These are phyloP conservation scores for Sclerotinia sclerotiorum DNA, from an alignment of 2,329 filamentous ascomycete species.

Conservation along the genomic window DNA sequence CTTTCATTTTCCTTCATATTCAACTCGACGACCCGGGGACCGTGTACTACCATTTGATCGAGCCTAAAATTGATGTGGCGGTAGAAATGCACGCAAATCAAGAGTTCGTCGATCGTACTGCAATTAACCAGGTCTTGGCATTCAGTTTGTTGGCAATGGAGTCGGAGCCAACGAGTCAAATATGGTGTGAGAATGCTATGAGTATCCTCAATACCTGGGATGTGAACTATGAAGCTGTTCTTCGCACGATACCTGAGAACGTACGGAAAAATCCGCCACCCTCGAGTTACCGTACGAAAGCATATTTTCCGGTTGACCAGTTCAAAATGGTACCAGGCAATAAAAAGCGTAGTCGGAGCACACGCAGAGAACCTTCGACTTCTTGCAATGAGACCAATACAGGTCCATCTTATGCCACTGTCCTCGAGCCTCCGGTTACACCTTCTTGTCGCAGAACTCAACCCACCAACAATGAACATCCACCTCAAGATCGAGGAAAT, in stretches of 20 bases:
- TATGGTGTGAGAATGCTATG: neutral
- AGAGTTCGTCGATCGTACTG: constrained; percentile 9
- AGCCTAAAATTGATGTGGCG: constrained; percentile 3
- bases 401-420: neutral
- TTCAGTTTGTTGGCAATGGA: constrained; percentile 16
- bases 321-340: neutral
- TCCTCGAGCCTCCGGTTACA: neutral
- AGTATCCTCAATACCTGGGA: constrained; percentile 3
- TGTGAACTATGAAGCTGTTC: neutral
- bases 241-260: neutral
- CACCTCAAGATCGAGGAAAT: neutral
- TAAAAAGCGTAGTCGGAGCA: neutral
- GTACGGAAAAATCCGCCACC: neutral
- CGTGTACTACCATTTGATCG: constrained; percentile 3
- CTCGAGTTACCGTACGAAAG: neutral
- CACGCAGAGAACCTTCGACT: neutral
- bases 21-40: neutral
- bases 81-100: neutral
- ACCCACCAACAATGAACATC: neutral
- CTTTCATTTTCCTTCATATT: constrained; percentile 15
- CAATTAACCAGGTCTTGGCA: constrained; percentile 10
- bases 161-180: neutral
- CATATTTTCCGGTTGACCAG: neutral
- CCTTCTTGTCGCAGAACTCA: neutral
- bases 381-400: neutral